Evolutionary conservation across 2,329 filamentous ascomycete genomes (phyloP).

Genomic region (Colletotrichum echinochloae): DNA sequence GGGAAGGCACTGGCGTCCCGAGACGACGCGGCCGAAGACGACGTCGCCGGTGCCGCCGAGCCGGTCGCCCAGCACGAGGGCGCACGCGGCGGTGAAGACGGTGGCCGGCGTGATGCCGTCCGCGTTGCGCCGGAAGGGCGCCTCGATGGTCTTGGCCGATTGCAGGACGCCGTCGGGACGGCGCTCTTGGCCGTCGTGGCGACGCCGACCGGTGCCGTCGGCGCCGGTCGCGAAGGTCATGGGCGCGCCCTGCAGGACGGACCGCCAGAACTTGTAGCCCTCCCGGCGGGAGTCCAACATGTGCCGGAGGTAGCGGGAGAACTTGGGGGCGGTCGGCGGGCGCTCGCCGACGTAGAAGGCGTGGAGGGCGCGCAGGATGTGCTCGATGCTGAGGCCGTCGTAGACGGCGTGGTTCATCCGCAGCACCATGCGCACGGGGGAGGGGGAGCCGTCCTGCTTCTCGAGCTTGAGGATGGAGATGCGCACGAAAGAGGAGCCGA

Average conservation of each 20-base stretch:
- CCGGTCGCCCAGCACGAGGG: slow-evolving; percentile 18
- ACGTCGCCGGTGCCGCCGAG: slow-evolving; percentile 26
- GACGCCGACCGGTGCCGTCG: neutral
- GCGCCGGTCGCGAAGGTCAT: slow-evolving; percentile 21
- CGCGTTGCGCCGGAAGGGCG: neutral
- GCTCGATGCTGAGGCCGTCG: slow-evolving; percentile 43
- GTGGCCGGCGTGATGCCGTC: slow-evolving; percentile 35
- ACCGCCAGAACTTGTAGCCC: slow-evolving; percentile 34
- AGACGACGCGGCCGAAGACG: slow-evolving; percentile 43
- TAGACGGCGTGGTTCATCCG: slow-evolving; percentile 44
- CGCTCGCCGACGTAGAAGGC: slow-evolving; percentile 35
- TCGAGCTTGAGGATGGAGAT: slow-evolving; percentile 29
- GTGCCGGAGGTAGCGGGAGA: slow-evolving; percentile 41
- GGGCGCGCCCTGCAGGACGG: slow-evolving; percentile 16
- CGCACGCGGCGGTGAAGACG: slow-evolving; percentile 36
- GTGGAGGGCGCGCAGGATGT: slow-evolving; percentile 41
- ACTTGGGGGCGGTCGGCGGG: slow-evolving; percentile 37
- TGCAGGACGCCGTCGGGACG: neutral
- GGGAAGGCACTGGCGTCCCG: slow-evolving; percentile 40
- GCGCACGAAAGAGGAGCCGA: slow-evolving; percentile 20
- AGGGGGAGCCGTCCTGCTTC: slow-evolving; percentile 4
- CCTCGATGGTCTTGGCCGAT: slow-evolving; percentile 9
- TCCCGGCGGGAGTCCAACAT: slow-evolving; percentile 18
- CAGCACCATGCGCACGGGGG: slow-evolving; percentile 37
- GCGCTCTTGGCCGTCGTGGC: neutral